Percentiles rank a stretch among this genome's conserved stretches.
phyloP scores from a whole-genome alignment of 371 early-diverging fungal genomes.

The Nematocida ironsii region DNA sequence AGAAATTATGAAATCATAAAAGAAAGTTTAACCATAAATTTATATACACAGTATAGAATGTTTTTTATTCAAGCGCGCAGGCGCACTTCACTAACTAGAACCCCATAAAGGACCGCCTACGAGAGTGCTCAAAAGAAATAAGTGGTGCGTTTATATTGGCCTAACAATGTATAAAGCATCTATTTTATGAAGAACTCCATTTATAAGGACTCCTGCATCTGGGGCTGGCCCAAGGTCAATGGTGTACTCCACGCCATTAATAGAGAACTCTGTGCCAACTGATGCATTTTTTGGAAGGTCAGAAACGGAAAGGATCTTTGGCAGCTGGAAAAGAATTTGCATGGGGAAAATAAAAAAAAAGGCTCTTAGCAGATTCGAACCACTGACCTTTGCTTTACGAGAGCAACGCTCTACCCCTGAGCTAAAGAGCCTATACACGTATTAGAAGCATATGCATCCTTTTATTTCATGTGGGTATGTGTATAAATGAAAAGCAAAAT shows the following conservation, averaged over 20 bases:
- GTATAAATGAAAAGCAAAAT: slow-evolving; percentile 25
- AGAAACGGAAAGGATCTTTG: slow-evolving; percentile 12
- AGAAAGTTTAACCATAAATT: not conserved
- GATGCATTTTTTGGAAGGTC: slow-evolving; percentile 18
- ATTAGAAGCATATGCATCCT: not conserved
- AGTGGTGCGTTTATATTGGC: not conserved
- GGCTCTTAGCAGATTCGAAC: slow-evolving; percentile 62
- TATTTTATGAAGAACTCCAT: slow-evolving; percentile 18
- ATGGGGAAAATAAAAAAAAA: slow-evolving; percentile 50
- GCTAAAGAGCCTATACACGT: slow-evolving; percentile 52
- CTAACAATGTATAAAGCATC: slow-evolving; percentile 25
- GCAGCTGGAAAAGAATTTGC: slow-evolving; percentile 55
- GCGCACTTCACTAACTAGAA: too few relatives aligned
- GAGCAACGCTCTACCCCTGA: slow-evolving; percentile 63
- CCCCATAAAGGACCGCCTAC: not conserved
- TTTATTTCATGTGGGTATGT: not conserved
- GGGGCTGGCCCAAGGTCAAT: slow-evolving; percentile 4
- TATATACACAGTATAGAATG: too few relatives aligned
- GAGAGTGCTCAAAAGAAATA: not conserved
- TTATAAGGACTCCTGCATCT: slow-evolving; percentile 14
- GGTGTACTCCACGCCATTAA: not conserved
- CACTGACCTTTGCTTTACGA: slow-evolving; percentile 63
- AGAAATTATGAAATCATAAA: not conserved
- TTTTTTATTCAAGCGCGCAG: too few relatives aligned
- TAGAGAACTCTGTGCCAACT: slow-evolving; percentile 18